A percentile compares a stretch with the other conserved stretches of the same genome.
Conservation (phyloP, 2,329 filamentous ascomycete species). For the Hymenoscyphus salicellus region DNA sequence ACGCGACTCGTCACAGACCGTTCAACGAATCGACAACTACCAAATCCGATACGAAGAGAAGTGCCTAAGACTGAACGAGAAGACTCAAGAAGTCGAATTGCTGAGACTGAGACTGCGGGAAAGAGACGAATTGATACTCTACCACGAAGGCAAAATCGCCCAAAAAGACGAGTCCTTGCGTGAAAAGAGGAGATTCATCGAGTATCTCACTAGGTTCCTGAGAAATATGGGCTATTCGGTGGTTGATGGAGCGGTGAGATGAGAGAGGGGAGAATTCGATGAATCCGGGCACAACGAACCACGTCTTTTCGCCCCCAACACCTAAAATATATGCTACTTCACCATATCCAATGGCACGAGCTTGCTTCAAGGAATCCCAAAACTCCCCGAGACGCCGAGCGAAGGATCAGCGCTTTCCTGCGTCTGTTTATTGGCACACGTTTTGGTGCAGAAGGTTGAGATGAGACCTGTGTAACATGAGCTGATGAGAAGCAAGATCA, state of each 20-base stretch:
- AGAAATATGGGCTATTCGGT: slow-evolving; percentile 22
- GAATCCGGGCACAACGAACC: neutral
- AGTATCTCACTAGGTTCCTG: slow-evolving; percentile 19
- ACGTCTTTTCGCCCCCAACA: slow-evolving; percentile 1
- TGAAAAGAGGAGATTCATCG: slow-evolving; percentile 1
- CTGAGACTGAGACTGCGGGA: slow-evolving; percentile 20
- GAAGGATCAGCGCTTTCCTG: neutral
- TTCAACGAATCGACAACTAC: slow-evolving; percentile 15
- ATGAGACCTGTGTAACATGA: neutral
- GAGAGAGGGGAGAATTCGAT: neutral
- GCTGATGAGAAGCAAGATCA: neutral
- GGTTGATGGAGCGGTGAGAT: slow-evolving; percentile 14
- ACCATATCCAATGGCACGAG: neutral
- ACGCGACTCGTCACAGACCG: slow-evolving; percentile 11
- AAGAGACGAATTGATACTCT: slow-evolving; percentile 18
- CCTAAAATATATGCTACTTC: neutral
- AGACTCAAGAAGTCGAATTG: slow-evolving; percentile 23
- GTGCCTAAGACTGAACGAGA: neutral
- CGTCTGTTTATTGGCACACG: neutral
- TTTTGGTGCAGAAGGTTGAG: neutral
- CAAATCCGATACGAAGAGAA: slow-evolving; percentile 27
- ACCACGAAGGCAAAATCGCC: slow-evolving; percentile 20
- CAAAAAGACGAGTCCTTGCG: slow-evolving; percentile 8
- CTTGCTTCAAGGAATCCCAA: neutral
- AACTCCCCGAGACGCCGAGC: neutral